Conservation (phyloP, 768 basidiomycete genomes). For the Clathrus columnatus region DNA sequence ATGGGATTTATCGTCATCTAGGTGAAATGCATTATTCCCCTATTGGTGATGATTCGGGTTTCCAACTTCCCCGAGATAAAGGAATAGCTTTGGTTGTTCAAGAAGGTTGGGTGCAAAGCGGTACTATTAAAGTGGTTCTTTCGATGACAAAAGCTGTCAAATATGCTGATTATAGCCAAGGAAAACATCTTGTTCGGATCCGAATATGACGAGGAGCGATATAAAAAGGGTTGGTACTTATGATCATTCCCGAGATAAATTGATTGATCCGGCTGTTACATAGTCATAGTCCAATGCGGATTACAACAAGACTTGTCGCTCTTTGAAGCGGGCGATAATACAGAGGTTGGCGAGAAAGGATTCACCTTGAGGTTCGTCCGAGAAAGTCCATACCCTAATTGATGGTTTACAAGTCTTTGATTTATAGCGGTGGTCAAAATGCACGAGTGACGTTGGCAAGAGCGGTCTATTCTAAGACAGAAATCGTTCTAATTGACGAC, state of each 20-base stretch:
- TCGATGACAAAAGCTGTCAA: too few species aligned
- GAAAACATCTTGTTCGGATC: conserved; percentile 32
- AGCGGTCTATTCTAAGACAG: conserved; percentile 35
- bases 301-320: conserved; percentile 28
- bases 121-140: conserved; percentile 17
- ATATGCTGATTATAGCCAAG: too few species aligned
- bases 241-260: not conserved
- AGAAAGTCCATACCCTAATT: not conserved
- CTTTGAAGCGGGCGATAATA: conserved; percentile 39
- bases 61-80: conserved; percentile 29
- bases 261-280: not conserved
- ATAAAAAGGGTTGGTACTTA: conserved; percentile 20
- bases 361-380: conserved; percentile 30
- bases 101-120: conserved; percentile 31
- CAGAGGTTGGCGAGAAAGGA: conserved; percentile 56
- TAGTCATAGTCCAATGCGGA: conserved; percentile 21
- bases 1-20: not conserved
- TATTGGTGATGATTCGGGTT: conserved; percentile 27
- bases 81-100: conserved; percentile 32
- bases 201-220: conserved; percentile 25
- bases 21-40: conserved; percentile 12
- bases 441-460: conserved; percentile 39
- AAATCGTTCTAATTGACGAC: conserved; percentile 33
- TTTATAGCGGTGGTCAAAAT: conserved; percentile 33
- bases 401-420: not conserved